A percentile compares a stretch with the other conserved stretches of the same genome.
These are phyloP conservation scores for Cladosporium sp. DNA, from an alignment of 2,329 filamentous ascomycete species.

Conservation along the genomic window DNA sequence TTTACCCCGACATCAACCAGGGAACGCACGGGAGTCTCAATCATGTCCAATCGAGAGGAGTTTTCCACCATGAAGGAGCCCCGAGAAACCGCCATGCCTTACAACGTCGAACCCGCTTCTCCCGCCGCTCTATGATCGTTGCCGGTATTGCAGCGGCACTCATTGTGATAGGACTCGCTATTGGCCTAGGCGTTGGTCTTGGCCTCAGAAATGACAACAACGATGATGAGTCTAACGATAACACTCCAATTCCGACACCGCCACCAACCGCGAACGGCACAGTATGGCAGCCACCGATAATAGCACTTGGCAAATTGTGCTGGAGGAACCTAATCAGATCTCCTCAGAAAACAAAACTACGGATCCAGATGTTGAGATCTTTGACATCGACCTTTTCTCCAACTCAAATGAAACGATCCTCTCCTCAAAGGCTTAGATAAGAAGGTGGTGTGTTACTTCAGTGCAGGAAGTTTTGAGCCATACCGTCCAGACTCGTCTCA, in stretches of 20 bases:
- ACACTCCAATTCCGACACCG: neutral
- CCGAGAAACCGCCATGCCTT: neutral
- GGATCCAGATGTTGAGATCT: slow-evolving; percentile 52
- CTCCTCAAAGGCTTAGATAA: slow-evolving; percentile 49
- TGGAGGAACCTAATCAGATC: slow-evolving; percentile 41
- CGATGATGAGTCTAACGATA: neutral
- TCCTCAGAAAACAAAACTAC: slow-evolving; percentile 31
- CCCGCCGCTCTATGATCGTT: slow-evolving; percentile 7
- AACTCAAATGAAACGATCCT: slow-evolving; percentile 45
- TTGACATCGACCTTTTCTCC: slow-evolving; percentile 59
- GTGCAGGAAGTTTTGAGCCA: slow-evolving; percentile 64
- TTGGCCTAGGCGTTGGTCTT: slow-evolving; percentile 14
- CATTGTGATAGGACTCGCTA: slow-evolving; percentile 11
- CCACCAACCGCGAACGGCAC: slow-evolving; percentile 9
- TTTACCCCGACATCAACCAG: too few species aligned
- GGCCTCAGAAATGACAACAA: neutral
- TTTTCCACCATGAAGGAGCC: slow-evolving; percentile 10
- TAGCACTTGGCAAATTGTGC: slow-evolving; percentile 59
- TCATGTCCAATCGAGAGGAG: slow-evolving; percentile 3
- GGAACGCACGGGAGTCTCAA: too few species aligned
- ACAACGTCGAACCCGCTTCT: slow-evolving; percentile 2
- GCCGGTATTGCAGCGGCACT: slow-evolving; percentile 9
- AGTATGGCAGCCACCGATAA: slow-evolving; percentile 44
- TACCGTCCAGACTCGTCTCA: slow-evolving; percentile 55
- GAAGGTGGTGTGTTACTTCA: slow-evolving; percentile 72